Evolutionary conservation across 2,329 filamentous ascomycete species (phyloP).

Genomic region (Fusarium agapanthi): DNA sequence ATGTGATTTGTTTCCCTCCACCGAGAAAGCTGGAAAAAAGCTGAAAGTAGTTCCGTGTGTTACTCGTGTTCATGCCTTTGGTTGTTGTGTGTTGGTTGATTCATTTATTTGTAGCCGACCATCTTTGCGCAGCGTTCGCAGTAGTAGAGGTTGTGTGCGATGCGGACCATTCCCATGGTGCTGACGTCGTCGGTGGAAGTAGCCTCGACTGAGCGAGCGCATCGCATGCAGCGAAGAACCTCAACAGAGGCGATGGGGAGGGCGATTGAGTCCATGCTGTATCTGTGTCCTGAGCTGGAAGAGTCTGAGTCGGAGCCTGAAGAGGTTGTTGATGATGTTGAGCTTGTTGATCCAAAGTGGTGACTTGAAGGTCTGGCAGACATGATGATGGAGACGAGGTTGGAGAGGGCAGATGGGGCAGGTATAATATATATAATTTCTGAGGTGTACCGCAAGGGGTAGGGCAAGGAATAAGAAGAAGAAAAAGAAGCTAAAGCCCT

Average conservation of each 20-base stretch:
- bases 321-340: constrained; percentile 31
- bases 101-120: constrained; percentile 66
- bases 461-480: background rate
- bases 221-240: constrained; percentile 70
- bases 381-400: constrained; percentile 17
- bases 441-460: background rate
- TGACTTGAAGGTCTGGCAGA: constrained; percentile 33
- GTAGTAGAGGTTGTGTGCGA: constrained; percentile 73
- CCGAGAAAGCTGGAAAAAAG: constrained; percentile 1
- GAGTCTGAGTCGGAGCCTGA: constrained; percentile 36
- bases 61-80: constrained; percentile 11
- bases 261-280: constrained; percentile 60
- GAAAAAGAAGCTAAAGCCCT: constrained; percentile 20
- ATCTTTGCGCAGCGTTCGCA: constrained; percentile 70
- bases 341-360: constrained; percentile 37
- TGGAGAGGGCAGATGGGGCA: constrained; percentile 9
- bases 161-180: constrained; percentile 69
- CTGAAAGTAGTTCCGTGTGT: constrained; percentile 14
- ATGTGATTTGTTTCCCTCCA: constrained; percentile 18
- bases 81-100: background rate
- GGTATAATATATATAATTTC: constrained; percentile 39
- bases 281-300: constrained; percentile 46
- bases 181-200: constrained; percentile 68
- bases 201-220: constrained; percentile 66
- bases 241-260: constrained; percentile 63